Evolutionary conservation across 208 protist genomes (phyloP).

Genomic region (Plasmodiophora brassicae): DNA sequence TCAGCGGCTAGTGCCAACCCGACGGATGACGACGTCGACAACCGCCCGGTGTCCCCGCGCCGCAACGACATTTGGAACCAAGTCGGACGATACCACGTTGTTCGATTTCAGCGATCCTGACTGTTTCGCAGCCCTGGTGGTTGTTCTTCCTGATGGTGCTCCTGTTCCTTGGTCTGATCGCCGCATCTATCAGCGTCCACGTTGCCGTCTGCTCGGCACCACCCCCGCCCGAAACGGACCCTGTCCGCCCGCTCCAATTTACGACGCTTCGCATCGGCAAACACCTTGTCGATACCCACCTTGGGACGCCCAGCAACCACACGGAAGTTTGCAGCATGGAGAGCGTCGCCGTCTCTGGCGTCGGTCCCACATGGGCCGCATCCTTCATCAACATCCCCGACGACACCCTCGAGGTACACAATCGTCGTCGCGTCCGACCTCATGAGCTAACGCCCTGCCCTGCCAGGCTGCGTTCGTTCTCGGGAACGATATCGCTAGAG

Average conservation of each 20-base stretch:
- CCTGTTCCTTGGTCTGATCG: not conserved
- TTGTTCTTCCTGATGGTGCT: slow-evolving; percentile 4
- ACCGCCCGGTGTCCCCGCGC: not conserved
- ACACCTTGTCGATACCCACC: not conserved
- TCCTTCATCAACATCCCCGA: too few species aligned
- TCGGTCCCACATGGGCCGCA: not conserved
- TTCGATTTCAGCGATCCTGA: not conserved
- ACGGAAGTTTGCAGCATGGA: not conserved
- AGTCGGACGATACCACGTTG: not conserved
- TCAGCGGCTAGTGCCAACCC: too few species aligned
- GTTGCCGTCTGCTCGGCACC: not conserved
- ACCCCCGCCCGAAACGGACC: not conserved
- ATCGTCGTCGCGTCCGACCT: too few species aligned
- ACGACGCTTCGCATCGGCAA: not conserved
- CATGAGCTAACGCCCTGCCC: too few species aligned
- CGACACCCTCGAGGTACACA: too few species aligned
- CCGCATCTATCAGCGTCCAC: not conserved
- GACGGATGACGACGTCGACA: too few species aligned
- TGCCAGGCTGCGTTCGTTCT: too few species aligned
- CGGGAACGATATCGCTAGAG: too few species aligned
- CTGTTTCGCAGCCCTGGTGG: slow-evolving; percentile 3
- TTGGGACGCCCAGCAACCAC: not conserved
- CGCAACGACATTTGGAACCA: slow-evolving; percentile 14
- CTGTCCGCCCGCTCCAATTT: not conserved
- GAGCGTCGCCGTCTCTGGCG: not conserved